Evolutionary conservation across 164 flowering plant species (phyloP).

Genomic region (Nelumbo lutea): DNA sequence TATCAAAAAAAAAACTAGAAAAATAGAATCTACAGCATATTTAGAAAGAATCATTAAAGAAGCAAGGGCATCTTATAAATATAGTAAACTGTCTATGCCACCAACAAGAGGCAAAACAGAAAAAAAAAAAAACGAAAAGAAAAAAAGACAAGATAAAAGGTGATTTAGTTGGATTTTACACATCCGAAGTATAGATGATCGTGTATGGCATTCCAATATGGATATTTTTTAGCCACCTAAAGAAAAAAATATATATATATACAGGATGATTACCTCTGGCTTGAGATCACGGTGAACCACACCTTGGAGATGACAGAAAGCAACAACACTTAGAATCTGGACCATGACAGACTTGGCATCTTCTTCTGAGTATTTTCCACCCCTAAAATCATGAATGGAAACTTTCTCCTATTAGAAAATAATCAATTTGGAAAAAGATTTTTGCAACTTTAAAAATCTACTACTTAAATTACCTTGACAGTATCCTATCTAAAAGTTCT

Average conservation of each 20-base stretch:
- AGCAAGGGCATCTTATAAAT: background rate
- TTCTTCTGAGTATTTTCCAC: constrained; percentile 94
- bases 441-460: background rate
- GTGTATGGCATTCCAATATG: background rate
- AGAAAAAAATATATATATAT: too few species aligned
- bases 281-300: constrained; percentile 97
- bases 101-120: background rate
- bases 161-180: background rate
- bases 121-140: too few species aligned
- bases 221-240: background rate
- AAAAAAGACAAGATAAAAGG: too few species aligned
- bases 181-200: background rate
- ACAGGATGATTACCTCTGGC: constrained; percentile 70
- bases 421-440: background rate
- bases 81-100: background rate
- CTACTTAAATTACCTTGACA: constrained; percentile 52
- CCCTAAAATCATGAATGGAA: constrained; percentile 41
- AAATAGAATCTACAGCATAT: background rate
- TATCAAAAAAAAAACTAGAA: background rate
- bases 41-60: background rate
- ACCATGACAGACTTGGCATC: constrained; percentile 89
- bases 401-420: constrained; percentile 6
- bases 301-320: constrained; percentile 91
- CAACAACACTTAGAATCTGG: constrained; percentile 71
- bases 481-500: constrained; percentile 80